Percentiles rank a stretch among this genome's conserved stretches.
Conservation (phyloP, 2,329 filamentous ascomycete genomes). For the Celoporthe dispersa region DNA sequence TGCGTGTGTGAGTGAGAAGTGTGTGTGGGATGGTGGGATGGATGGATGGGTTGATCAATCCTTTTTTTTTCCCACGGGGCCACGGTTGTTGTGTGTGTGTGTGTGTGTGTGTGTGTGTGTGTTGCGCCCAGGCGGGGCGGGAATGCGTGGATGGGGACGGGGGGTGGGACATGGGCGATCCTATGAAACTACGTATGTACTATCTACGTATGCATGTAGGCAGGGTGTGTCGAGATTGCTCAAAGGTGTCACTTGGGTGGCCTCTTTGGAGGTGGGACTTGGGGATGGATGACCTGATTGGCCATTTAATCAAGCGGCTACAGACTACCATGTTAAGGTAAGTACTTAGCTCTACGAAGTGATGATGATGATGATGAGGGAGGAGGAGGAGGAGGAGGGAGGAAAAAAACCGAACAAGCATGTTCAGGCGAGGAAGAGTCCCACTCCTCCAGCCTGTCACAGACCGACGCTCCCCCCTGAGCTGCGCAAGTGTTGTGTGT, state of each 20-base stretch:
- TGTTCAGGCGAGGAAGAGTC: background rate
- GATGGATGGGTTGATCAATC: background rate
- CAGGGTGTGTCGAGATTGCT: too few species aligned
- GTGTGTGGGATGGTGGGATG: background rate
- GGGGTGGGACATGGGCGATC: background rate
- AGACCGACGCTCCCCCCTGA: background rate
- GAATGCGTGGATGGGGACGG: background rate
- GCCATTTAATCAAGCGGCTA: slow-evolving; percentile 15
- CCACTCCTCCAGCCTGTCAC: background rate
- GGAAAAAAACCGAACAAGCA: background rate
- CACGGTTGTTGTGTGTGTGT: background rate
- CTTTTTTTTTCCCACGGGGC: slow-evolving; percentile 2
- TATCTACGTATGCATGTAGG: background rate
- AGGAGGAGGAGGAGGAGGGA: background rate
- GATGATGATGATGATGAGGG: background rate
- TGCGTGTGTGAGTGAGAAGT: background rate
- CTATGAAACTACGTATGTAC: background rate
- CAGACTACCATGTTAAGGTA: background rate
- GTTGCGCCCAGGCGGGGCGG: background rate
- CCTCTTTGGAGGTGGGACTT: background rate
- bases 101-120: background rate
- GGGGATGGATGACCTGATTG: background rate
- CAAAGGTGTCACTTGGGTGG: background rate
- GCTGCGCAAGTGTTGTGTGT: background rate
- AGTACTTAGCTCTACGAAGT: background rate